Evolutionary conservation across 208 protist genomes (phyloP).

Genomic region (Trypanosoma cruzi): DNA sequence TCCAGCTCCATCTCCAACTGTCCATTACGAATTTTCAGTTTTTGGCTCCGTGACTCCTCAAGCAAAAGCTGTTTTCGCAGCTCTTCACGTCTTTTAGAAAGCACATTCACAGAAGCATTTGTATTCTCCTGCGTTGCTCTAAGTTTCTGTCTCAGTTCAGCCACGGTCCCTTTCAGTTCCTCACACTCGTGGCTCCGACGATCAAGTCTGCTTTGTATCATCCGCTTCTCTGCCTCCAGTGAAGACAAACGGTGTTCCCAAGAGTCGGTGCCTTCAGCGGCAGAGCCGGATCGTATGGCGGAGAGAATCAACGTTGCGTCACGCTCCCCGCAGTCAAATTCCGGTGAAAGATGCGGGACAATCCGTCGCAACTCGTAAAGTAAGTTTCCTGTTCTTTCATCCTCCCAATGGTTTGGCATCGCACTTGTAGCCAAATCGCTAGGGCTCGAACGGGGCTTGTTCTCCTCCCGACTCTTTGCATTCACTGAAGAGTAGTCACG

Average conservation of each 20-base stretch:
- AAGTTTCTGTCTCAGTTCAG: constrained; percentile 44
- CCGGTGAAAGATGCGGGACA: constrained; percentile 78
- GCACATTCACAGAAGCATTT: constrained; percentile 37
- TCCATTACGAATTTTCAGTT: constrained; percentile 64
- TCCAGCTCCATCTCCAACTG: constrained; percentile 75
- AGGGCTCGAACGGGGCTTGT: neutral
- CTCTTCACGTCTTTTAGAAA: constrained; percentile 74
- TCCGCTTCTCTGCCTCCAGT: constrained; percentile 54
- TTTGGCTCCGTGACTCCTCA: constrained; percentile 73
- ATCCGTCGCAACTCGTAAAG: constrained; percentile 52
- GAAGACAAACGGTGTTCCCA: constrained; percentile 48
- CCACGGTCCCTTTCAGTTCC: constrained; percentile 46
- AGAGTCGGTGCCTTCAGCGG: constrained; percentile 26
- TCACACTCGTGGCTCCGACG: constrained; percentile 48
- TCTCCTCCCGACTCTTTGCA: neutral
- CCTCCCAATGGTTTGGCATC: neutral
- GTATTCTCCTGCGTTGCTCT: constrained; percentile 50
- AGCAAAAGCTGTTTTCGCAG: constrained; percentile 76
- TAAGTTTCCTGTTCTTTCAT: constrained; percentile 29
- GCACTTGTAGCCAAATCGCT: neutral
- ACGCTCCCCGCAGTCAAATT: constrained; percentile 57
- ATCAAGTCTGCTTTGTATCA: constrained; percentile 44
- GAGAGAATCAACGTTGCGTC: constrained; percentile 66
- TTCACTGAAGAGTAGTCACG: neutral
- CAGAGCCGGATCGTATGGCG: constrained; percentile 57